Evolutionary conservation across 2,329 filamentous ascomycete genomes (phyloP).

Genomic region (Talaromyces sp.): DNA sequence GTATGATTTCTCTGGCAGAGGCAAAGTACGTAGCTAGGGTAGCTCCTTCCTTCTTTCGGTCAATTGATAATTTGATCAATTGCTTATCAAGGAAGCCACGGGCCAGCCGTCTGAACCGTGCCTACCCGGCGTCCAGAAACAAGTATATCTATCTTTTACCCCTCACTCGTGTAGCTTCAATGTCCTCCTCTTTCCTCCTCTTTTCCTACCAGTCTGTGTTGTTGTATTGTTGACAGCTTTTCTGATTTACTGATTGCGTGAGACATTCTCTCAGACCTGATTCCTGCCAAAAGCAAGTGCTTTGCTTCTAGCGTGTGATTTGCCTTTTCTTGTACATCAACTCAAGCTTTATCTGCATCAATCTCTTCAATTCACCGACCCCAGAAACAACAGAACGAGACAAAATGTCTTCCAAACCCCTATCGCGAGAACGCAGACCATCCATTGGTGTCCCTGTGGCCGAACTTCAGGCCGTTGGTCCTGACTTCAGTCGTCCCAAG

Average conservation of each 20-base stretch:
- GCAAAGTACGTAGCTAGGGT: no score
- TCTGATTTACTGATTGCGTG: no score
- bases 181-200: background rate
- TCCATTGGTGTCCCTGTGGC: constrained; percentile 78
- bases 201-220: background rate
- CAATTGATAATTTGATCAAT: no score
- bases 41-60: background rate
- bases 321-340: background rate
- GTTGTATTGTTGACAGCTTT: no score
- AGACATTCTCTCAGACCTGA: background rate
- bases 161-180: constrained; percentile 7
- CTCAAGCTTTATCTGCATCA: background rate
- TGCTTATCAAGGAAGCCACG: background rate
- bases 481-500: constrained; percentile 82
- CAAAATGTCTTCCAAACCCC: constrained; percentile 17
- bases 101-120: background rate
- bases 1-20: constrained; percentile 3
- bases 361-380: background rate
- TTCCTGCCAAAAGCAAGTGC: background rate
- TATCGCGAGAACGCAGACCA: constrained; percentile 66
- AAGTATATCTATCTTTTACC: constrained; percentile 1
- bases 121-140: background rate
- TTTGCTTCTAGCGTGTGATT: background rate
- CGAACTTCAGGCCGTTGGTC: constrained; percentile 81
- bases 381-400: background rate